Percentiles rank a stretch among this genome's conserved stretches.
These are phyloP conservation scores for Voacanga thouarsii DNA, from an alignment of 257 asterid species.

Conservation along the genomic window DNA sequence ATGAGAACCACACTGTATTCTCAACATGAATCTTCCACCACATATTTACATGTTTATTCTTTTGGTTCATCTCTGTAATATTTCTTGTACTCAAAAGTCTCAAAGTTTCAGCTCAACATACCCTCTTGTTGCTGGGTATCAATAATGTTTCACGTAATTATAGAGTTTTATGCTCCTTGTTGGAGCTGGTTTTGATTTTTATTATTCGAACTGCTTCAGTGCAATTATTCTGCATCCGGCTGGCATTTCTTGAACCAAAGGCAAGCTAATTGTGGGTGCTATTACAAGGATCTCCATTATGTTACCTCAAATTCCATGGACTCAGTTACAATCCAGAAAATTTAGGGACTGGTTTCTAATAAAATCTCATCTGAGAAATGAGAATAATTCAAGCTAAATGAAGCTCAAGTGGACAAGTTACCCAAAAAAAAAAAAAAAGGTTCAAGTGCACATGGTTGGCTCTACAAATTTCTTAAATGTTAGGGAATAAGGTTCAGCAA, in stretches of 20 bases:
- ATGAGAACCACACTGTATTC: conserved; percentile 37
- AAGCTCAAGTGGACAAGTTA: not conserved
- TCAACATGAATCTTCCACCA: conserved; percentile 6
- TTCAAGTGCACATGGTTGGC: not conserved
- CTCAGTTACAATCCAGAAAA: not conserved
- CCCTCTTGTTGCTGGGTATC: not conserved
- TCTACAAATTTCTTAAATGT: not conserved
- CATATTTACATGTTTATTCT: not conserved
- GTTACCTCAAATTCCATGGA: not conserved
- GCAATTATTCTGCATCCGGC: not conserved
- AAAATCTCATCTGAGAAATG: not conserved
- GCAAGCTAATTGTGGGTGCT: not conserved
- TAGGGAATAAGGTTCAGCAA: not conserved
- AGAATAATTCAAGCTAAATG: not conserved
- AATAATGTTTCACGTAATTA: not conserved
- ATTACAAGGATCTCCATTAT: too few species aligned
- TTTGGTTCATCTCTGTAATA: conserved; percentile 2
- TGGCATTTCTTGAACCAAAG: not conserved
- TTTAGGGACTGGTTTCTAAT: not conserved
- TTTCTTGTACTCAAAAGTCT: conserved; percentile 1
- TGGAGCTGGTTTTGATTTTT: not conserved
- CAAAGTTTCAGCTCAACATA: not conserved
- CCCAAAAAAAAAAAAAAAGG: too few species aligned
- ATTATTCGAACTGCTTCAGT: not conserved
- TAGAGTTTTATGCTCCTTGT: too few species aligned